Conservation (phyloP, 345 rosid species). For the Balakata baccata region DNA sequence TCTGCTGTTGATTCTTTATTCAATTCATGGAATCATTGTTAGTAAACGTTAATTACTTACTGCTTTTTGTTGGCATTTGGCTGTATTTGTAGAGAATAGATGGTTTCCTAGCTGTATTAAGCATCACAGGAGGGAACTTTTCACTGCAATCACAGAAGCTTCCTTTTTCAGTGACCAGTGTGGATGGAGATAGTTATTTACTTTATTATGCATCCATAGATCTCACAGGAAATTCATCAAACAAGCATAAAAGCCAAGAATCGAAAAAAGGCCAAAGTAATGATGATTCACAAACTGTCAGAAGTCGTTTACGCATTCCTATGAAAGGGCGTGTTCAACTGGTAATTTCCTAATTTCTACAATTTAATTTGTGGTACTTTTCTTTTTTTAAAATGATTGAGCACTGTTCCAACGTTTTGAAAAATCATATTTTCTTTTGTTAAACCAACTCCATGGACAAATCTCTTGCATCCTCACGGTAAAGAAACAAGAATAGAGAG, state of each 20-base stretch:
- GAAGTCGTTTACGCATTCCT: slow-evolving; percentile 68
- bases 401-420: background rate
- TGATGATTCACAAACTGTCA: slow-evolving; percentile 61
- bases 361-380: slow-evolving; percentile 9
- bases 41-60: background rate
- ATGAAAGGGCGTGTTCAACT: slow-evolving; percentile 94
- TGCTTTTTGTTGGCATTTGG: slow-evolving; percentile 22
- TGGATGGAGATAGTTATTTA: slow-evolving; percentile 77
- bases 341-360: slow-evolving; percentile 41
- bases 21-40: background rate
- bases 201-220: slow-evolving; percentile 82
- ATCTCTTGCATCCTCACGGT: no score
- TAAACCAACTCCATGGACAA: background rate
- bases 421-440: background rate
- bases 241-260: slow-evolving; percentile 52
- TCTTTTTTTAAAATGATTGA: slow-evolving; percentile 4
- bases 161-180: slow-evolving; percentile 86
- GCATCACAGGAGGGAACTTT: slow-evolving; percentile 83
- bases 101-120: slow-evolving; percentile 92
- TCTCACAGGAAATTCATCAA: slow-evolving; percentile 57
- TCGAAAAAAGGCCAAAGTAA: slow-evolving; percentile 43
- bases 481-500: no score
- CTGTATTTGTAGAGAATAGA: slow-evolving; percentile 58
- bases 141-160: slow-evolving; percentile 87
- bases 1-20: slow-evolving; percentile 9